phyloP scores from a whole-genome alignment of 73 alveolate genomes.

The Paramecium biaurelia region DNA sequence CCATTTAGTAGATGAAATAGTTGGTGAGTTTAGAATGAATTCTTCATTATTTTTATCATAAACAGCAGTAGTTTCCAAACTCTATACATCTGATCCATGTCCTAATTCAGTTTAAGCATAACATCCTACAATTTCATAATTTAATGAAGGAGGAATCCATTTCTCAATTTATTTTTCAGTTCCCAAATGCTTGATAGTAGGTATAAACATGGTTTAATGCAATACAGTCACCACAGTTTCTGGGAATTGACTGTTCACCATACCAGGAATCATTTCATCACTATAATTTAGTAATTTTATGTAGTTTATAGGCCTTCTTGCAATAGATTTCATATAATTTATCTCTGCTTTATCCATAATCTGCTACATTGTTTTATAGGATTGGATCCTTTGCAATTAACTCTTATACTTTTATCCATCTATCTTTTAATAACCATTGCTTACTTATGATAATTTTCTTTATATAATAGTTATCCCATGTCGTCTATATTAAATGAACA shows the following conservation, averaged over 20 bases:
- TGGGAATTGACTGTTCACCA: constrained; percentile 36
- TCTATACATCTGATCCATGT: constrained; percentile 85
- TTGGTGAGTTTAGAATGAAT: constrained; percentile 80
- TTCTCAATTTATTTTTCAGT: constrained; percentile 70
- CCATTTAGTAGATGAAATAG: constrained; percentile 76
- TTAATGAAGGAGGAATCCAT: constrained; percentile 64
- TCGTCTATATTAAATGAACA: background rate
- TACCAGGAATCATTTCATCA: background rate
- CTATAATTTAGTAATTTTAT: constrained; percentile 11
- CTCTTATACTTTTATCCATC: constrained; percentile 51
- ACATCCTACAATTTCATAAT: constrained; percentile 74
- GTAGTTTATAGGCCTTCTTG: constrained; percentile 28
- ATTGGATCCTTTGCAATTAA: constrained; percentile 61
- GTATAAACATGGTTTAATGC: constrained; percentile 67
- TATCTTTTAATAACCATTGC: background rate
- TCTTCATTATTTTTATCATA: constrained; percentile 75
- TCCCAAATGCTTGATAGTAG: constrained; percentile 71
- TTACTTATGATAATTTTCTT: constrained; percentile 9
- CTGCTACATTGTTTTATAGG: constrained; percentile 16
- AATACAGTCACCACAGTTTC: constrained; percentile 49
- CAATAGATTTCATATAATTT: constrained; percentile 41
- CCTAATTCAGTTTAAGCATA: constrained; percentile 89
- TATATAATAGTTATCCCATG: background rate
- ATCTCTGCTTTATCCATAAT: constrained; percentile 51
- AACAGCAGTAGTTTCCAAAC: constrained; percentile 84